phyloP scores from a whole-genome alignment of 73 alveolate genomes.

The Paramecium pentaurelia region DNA sequence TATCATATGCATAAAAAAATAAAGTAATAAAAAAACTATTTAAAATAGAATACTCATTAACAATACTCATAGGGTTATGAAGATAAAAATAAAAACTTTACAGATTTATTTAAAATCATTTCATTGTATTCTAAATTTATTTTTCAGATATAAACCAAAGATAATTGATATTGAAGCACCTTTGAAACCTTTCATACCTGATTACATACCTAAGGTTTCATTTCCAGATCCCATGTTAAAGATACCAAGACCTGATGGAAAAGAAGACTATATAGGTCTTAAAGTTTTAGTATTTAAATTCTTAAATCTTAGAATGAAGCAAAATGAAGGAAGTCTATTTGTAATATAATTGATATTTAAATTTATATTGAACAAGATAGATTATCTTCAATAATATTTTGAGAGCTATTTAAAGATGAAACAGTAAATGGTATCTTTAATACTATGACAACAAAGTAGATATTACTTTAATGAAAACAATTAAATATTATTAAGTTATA shows the following conservation, averaged over 20 bases:
- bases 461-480: background rate
- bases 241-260: background rate
- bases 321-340: background rate
- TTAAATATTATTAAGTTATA: background rate
- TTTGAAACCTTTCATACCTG: background rate
- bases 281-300: background rate
- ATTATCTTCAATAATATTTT: background rate
- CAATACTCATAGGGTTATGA: background rate
- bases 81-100: background rate
- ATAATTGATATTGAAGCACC: background rate
- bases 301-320: background rate
- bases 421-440: too few species aligned
- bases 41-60: background rate
- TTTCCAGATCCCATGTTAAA: background rate
- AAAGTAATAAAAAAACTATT: background rate
- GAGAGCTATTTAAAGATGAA: background rate
- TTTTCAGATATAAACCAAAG: background rate
- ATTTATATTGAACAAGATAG: background rate
- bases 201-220: background rate
- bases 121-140: background rate
- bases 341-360: background rate
- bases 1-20: background rate
- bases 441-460: background rate
- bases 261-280: background rate
- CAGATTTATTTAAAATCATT: background rate